Evolutionary conservation across 2,329 filamentous ascomycete genomes (phyloP).

Genomic region (Phialophora expanda): DNA sequence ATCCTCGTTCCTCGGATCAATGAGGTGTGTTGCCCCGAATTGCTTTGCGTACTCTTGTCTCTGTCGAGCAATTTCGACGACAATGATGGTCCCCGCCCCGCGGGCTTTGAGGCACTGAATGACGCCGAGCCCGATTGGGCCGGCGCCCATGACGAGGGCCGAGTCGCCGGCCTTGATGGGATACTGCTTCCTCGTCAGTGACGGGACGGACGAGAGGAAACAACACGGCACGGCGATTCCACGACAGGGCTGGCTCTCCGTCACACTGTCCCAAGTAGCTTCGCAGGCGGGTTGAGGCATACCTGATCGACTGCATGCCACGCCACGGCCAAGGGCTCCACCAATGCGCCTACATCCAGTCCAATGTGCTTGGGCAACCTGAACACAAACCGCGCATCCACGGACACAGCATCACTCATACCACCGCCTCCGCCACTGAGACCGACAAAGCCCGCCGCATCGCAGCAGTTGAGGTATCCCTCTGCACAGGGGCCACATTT

Average conservation of each 20-base stretch:
- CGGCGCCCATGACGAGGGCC: constrained; percentile 64
- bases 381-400: constrained; percentile 57
- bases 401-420: constrained; percentile 60
- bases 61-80: constrained; percentile 60
- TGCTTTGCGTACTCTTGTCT: constrained; percentile 59
- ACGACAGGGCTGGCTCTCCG: neutral
- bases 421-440: constrained; percentile 60
- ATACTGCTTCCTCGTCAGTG: constrained; percentile 37
- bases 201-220: neutral
- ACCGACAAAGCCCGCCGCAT: constrained; percentile 60
- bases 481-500: constrained; percentile 60
- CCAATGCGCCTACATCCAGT: constrained; percentile 62
- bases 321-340: constrained; percentile 67
- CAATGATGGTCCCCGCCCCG: constrained; percentile 61
- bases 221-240: neutral
- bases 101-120: constrained; percentile 63
- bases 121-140: constrained; percentile 66
- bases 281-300: neutral
- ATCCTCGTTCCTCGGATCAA: constrained; percentile 58
- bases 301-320: constrained; percentile 65
- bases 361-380: constrained; percentile 59
- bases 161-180: constrained; percentile 54
- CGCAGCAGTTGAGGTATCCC: constrained; percentile 63
- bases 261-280: too few species aligned
- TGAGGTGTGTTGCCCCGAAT: constrained; percentile 62